Base-by-base conservation (phyloP, 106 monocot genomes). In the Dactylorhiza incarnata region DNA sequence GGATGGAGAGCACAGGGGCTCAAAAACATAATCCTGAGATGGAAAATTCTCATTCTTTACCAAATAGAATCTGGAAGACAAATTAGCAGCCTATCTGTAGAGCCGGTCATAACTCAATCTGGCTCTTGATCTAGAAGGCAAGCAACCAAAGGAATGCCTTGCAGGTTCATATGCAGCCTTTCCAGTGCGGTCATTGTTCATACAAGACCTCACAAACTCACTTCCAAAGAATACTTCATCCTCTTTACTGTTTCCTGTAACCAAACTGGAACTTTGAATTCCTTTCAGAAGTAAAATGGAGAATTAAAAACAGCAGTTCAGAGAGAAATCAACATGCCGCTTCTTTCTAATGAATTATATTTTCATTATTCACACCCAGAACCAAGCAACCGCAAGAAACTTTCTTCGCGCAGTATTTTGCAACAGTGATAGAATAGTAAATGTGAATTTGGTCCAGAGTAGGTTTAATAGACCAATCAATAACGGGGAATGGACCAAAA, bases 391-490 rank as follows among this genome's bases (percentile, higher is more conserved):
- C 73, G 9, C 61, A 48, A 13, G 84, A 45, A 15, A 90, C 79
- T 20, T 90, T 90, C 82, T 79, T 90, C 3, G 81, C 84, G 55
- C 90, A 87, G 68, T 90, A 87, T 49, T 82, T 87, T 9, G 84
- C 90, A 26, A 83, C 59, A 11, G 82, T 87, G 26, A 73, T 73
- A 14, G 83, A 78, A 43, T 72, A 80, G 16, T 61, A 78, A 48
- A 78, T 84, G 59, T 9, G 4, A 17, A 50, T 72, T 45, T 37
- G 56, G 5, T 14, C 25, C 46, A 71, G 47, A 71, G 47, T 16
- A 43, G 10, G 45, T 71, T 17, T 17, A 47, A 47, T 19, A 74
- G 10, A 17, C 10, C 26, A 4, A 44, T 48, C 74, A 12, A 22
- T 1, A 0, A 47, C 20, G 20, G 44, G 45, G 48, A 72, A 59